These are phyloP conservation scores for Scopulariopsis brevicaulis DNA, from an alignment of 2,329 filamentous ascomycete species.

Conservation along the genomic window DNA sequence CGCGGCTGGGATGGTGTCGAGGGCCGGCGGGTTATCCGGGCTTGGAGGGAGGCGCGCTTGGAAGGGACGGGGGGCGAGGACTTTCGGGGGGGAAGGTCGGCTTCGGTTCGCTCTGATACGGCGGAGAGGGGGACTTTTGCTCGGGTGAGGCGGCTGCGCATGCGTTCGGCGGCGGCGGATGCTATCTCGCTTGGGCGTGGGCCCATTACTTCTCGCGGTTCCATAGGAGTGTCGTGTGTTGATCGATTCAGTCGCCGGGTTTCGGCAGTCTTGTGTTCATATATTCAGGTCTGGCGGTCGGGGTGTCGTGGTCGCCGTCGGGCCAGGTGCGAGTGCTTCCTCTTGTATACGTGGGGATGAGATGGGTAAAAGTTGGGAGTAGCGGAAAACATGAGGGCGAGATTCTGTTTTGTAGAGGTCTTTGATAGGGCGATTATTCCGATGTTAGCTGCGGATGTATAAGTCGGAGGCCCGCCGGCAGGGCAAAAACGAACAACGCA, in stretches of 20 bases:
- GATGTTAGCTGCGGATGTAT: not conserved
- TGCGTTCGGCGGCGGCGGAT: not conserved
- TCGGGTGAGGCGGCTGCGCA: constrained; percentile 1
- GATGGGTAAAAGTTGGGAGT: not conserved
- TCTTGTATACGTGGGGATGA: not conserved
- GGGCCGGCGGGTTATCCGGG: not conserved
- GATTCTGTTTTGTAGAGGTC: not conserved
- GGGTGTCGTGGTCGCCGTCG: not conserved
- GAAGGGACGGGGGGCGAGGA: not conserved
- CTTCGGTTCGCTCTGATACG: constrained; percentile 1
- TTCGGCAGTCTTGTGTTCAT: not conserved
- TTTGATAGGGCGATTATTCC: not conserved
- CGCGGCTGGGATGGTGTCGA: too few species aligned
- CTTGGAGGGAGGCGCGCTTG: not conserved
- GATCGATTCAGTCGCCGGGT: not conserved
- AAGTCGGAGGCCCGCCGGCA: not conserved
- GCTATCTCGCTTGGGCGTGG: not conserved
- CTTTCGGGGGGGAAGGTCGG: not conserved
- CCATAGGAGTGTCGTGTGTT: not conserved
- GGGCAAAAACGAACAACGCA: not conserved
- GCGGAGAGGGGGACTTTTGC: not conserved
- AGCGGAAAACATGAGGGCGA: not conserved
- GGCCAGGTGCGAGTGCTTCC: not conserved
- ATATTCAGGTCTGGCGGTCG: not conserved
- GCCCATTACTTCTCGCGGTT: not conserved